Conservation (phyloP, 768 basidiomycete genomes). For the Fistulinella prunicolor region DNA sequence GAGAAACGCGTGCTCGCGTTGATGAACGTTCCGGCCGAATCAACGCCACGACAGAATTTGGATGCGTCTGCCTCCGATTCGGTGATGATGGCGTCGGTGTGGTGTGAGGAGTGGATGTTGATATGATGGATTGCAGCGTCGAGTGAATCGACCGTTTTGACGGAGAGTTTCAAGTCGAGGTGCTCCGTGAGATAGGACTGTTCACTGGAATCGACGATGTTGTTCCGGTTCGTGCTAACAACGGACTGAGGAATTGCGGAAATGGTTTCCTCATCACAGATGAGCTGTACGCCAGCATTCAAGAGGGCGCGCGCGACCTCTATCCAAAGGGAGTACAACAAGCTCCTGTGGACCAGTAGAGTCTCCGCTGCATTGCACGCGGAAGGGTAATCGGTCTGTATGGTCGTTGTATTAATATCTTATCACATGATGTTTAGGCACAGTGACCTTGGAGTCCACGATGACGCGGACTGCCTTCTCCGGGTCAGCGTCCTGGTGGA, state of each 20-base stretch:
- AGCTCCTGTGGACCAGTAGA: constrained; percentile 74
- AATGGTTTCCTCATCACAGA: constrained; percentile 72
- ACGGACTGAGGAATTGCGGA: constrained; percentile 46
- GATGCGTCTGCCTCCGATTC: constrained; percentile 64
- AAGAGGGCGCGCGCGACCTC: constrained; percentile 72
- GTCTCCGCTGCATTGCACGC: constrained; percentile 95
- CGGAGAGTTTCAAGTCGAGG: constrained; percentile 80
- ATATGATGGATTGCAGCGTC: constrained; percentile 80
- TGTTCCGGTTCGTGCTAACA: constrained; percentile 36
- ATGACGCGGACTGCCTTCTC: constrained; percentile 81
- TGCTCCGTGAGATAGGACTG: constrained; percentile 84
- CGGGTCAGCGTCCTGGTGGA: constrained; percentile 77
- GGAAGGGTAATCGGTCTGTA: constrained; percentile 87
- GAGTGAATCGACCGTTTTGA: constrained; percentile 71
- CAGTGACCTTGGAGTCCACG: constrained; percentile 83
- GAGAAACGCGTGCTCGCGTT: constrained; percentile 97
- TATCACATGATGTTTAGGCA: neutral
- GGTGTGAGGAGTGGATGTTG: constrained; percentile 90
- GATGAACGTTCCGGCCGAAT: constrained; percentile 88
- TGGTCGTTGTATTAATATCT: constrained; percentile 1
- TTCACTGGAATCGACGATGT: constrained; percentile 54
- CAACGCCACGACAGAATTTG: constrained; percentile 82
- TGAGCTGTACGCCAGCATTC: constrained; percentile 63
- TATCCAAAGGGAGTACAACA: constrained; percentile 78
- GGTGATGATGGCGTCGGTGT: constrained; percentile 92